Percentiles rank a stretch among this genome's conserved stretches.
These are phyloP conservation scores for Manihot esculenta DNA, from an alignment of 441 rosid genomes.

Conservation along the genomic window DNA sequence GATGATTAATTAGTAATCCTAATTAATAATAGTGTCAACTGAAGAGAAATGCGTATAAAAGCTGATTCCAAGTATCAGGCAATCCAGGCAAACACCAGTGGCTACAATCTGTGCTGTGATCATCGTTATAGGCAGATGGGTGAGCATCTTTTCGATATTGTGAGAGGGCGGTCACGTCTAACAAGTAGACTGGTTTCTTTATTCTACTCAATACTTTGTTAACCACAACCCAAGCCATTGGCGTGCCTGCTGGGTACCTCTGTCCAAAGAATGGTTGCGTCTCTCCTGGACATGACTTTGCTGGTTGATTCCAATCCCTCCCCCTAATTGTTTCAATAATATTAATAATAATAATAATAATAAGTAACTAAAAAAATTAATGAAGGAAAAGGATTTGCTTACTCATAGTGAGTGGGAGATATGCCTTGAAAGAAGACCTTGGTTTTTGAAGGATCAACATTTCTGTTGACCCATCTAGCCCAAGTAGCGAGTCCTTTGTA, in stretches of 20 bases:
- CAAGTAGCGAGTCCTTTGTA: constrained; percentile 52
- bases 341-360: too few relatives aligned
- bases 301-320: constrained; percentile 56
- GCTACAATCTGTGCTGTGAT: constrained; percentile 46
- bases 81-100: constrained; percentile 68
- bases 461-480: constrained; percentile 52
- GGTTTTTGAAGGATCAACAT: constrained; percentile 39
- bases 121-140: constrained; percentile 38
- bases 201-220: constrained; percentile 46
- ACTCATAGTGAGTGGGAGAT: constrained; percentile 54
- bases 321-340: constrained; percentile 53
- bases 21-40: constrained; percentile 14
- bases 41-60: constrained; percentile 40
- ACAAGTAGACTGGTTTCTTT: constrained; percentile 35
- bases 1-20: neutral
- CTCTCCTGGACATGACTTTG: constrained; percentile 55
- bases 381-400: constrained; percentile 26
- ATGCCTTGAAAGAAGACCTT: constrained; percentile 53
- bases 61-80: constrained; percentile 59
- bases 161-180: constrained; percentile 46
- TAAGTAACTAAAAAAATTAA: too few relatives aligned
- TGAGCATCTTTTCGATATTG: constrained; percentile 52
- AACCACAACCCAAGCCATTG: constrained; percentile 55
- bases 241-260: constrained; percentile 69
- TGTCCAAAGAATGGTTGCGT: constrained; percentile 53